Evolutionary conservation across 257 asterid genomes (phyloP).

Genomic region (Solanum chmielewskii): DNA sequence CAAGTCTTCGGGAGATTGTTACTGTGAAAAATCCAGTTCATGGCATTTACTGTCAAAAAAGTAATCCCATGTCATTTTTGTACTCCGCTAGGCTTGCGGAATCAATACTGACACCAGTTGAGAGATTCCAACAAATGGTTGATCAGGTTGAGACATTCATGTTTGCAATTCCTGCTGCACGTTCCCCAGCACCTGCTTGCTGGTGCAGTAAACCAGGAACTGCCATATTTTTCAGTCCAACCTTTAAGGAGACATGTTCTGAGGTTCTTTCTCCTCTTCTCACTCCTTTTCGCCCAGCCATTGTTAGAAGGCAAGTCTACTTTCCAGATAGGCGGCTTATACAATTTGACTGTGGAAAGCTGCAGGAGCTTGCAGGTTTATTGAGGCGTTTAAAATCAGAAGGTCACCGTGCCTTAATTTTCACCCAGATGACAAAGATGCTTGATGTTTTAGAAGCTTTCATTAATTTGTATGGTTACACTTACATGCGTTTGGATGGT

Average conservation of each 20-base stretch:
- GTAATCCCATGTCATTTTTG: slow-evolving; percentile 40
- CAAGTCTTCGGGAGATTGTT: slow-evolving; percentile 65
- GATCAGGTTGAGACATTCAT: slow-evolving; percentile 84
- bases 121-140: slow-evolving; percentile 59
- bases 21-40: slow-evolving; percentile 54
- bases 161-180: slow-evolving; percentile 99
- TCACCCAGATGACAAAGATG: slow-evolving; percentile 99
- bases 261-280: slow-evolving; percentile 55
- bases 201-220: slow-evolving; percentile 83
- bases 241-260: slow-evolving; percentile 46
- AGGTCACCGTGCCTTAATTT: slow-evolving; percentile 95
- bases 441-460: slow-evolving; percentile 97
- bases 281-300: slow-evolving; percentile 91
- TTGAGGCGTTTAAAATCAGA: slow-evolving; percentile 82
- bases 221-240: slow-evolving; percentile 49
- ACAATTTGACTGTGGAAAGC: slow-evolving; percentile 97
- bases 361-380: slow-evolving; percentile 86
- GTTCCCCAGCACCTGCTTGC: slow-evolving; percentile 84
- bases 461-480: slow-evolving; percentile 89
- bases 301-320: slow-evolving; percentile 94
- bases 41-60: slow-evolving; percentile 40
- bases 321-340: slow-evolving; percentile 96
- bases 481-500: slow-evolving; percentile 98
- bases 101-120: slow-evolving; percentile 71
- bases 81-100: slow-evolving; percentile 73